These are phyloP conservation scores for Colletotrichum tabaci DNA, from an alignment of 2,329 filamentous ascomycete species.

Conservation along the genomic window DNA sequence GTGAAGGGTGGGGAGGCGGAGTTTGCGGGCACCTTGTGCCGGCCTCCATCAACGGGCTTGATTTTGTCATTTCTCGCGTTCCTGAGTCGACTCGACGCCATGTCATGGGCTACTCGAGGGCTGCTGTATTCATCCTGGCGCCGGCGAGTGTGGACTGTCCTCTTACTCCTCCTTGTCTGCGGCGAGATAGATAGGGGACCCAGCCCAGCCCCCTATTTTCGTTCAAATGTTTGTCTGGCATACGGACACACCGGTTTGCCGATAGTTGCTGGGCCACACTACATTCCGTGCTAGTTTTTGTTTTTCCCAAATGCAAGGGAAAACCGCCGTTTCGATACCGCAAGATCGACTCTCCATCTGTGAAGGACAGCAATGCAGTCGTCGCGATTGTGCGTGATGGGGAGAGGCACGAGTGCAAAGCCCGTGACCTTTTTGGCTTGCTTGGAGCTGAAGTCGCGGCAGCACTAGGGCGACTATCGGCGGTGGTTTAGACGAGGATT, in stretches of 20 bases:
- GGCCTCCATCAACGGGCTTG: conserved; percentile 1
- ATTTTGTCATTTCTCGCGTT: conserved; percentile 15
- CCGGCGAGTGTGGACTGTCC: neutral
- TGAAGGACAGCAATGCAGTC: neutral
- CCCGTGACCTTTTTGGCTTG: conserved; percentile 30
- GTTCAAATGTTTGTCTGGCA: neutral
- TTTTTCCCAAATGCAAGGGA: neutral
- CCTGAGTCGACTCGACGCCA: conserved; percentile 11
- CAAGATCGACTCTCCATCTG: neutral
- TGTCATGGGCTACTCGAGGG: conserved; percentile 10
- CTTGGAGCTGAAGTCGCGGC: conserved; percentile 21
- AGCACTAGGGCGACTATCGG: conserved; percentile 37
- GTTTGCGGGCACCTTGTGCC: neutral
- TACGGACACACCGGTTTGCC: neutral
- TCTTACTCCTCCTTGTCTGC: neutral
- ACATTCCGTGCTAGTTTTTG: neutral
- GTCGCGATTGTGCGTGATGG: conserved; percentile 23
- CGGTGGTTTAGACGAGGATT: conserved; percentile 27
- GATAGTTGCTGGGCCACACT: neutral
- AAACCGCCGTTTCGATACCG: neutral
- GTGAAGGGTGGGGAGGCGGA: neutral
- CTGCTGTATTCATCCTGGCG: conserved; percentile 1
- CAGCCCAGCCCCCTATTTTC: neutral
- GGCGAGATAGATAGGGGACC: neutral
- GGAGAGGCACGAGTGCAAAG: conserved; percentile 30